These are phyloP conservation scores for Marasmius sp. DNA, from an alignment of 1,284 basidiomycete genomes.

Conservation along the genomic window DNA sequence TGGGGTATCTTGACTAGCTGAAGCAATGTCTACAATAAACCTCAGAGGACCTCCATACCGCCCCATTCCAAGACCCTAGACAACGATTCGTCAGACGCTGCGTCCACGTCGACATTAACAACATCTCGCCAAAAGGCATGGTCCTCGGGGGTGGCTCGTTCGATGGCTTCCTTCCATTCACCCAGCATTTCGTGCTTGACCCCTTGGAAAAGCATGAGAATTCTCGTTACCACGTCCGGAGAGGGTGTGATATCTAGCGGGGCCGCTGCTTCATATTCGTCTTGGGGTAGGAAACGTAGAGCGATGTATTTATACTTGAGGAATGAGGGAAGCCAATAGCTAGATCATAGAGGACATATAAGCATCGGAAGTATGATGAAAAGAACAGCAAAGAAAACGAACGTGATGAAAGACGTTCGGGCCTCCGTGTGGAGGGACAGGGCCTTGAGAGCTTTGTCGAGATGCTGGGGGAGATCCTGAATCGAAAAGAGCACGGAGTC, in stretches of 20 bases:
- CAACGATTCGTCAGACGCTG: conserved; percentile 15
- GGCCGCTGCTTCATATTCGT: conserved; percentile 37
- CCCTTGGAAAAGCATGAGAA: conserved; percentile 48
- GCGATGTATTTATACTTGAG: conserved; percentile 39
- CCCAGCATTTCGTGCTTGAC: conserved; percentile 22
- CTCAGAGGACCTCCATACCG: conserved; percentile 25
- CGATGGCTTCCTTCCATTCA: not conserved
- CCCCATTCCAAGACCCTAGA: conserved; percentile 34
- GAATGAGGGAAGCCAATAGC: conserved; percentile 44
- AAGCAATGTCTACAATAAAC: too few species aligned
- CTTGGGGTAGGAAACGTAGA: conserved; percentile 45
- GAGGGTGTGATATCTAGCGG: conserved; percentile 33
- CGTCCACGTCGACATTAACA: conserved; percentile 22
- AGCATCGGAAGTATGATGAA: not conserved
- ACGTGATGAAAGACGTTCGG: conserved; percentile 14
- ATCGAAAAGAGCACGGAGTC: conserved; percentile 6
- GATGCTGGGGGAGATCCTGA: conserved; percentile 8
- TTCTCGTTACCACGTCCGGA: conserved; percentile 42
- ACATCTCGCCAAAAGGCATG: conserved; percentile 20
- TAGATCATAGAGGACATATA: not conserved
- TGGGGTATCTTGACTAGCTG: too few species aligned
- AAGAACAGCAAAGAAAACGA: not conserved
- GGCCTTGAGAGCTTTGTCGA: conserved; percentile 8
- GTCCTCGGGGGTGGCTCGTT: not conserved
- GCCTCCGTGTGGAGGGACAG: conserved; percentile 15